These are phyloP conservation scores for Mycena rosella DNA, from an alignment of 768 basidiomycete genomes.

Conservation along the genomic window DNA sequence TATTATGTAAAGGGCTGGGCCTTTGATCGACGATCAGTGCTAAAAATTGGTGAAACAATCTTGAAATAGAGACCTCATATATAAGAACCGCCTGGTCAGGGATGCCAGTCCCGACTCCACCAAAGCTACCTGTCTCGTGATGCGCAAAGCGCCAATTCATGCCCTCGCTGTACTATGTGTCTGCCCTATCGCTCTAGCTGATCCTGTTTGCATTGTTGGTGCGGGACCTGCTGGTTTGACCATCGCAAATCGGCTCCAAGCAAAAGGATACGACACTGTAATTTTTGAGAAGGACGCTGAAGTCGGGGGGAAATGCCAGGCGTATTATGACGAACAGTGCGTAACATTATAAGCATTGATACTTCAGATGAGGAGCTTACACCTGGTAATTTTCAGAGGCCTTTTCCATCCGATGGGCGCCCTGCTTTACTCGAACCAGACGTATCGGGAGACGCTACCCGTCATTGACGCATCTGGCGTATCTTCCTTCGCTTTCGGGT, in stretches of 20 bases:
- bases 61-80: slow-evolving; percentile 18
- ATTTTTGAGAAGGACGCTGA: slow-evolving; percentile 17
- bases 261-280: slow-evolving; percentile 9
- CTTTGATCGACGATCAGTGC: slow-evolving; percentile 15
- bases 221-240: slow-evolving; percentile 20
- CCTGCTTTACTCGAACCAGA: slow-evolving; percentile 17
- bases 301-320: slow-evolving; percentile 23
- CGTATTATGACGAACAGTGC: slow-evolving; percentile 24
- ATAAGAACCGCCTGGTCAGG: slow-evolving; percentile 19
- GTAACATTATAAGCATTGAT: slow-evolving; percentile 15
- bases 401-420: slow-evolving; percentile 21
- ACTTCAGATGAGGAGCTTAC: slow-evolving; percentile 16
- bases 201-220: slow-evolving; percentile 22
- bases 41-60: slow-evolving; percentile 13
- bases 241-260: slow-evolving; percentile 12
- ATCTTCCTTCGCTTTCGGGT: slow-evolving; percentile 9
- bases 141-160: slow-evolving; percentile 20
- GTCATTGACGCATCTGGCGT: slow-evolving; percentile 17
- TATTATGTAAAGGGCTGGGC: slow-evolving; percentile 4
- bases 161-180: slow-evolving; percentile 20
- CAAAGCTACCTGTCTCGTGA: slow-evolving; percentile 17
- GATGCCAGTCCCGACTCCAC: slow-evolving; percentile 18
- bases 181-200: slow-evolving; percentile 16
- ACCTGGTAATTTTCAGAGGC: slow-evolving; percentile 18
- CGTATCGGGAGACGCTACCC: slow-evolving; percentile 16